Evolutionary conservation across 495 filamentous ascomycete genomes (phyloP).

Genomic region (Endocarpon pusillum): DNA sequence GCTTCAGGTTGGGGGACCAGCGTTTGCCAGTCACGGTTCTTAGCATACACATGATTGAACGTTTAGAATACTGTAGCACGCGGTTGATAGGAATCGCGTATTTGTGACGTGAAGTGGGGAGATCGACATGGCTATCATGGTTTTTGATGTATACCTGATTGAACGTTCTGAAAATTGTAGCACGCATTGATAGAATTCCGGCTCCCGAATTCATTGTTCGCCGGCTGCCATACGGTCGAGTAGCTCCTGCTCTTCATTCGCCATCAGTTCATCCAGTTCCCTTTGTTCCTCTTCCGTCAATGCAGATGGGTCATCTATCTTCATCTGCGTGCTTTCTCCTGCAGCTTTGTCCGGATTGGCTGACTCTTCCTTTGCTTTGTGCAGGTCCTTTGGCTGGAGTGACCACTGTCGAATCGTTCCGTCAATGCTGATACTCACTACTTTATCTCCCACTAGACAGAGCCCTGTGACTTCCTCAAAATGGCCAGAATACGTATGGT

Average conservation of each 20-base stretch:
- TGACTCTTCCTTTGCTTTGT: constrained; percentile 39
- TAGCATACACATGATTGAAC: too few species aligned
- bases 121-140: too few species aligned
- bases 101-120: too few species aligned
- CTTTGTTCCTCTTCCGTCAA: constrained; percentile 71
- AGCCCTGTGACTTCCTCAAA: constrained; percentile 84
- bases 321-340: constrained; percentile 27
- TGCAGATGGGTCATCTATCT: constrained; percentile 24
- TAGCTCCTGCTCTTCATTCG: constrained; percentile 52
- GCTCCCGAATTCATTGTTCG: too few species aligned
- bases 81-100: too few species aligned
- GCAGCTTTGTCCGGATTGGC: constrained; percentile 32
- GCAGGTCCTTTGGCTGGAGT: constrained; percentile 44
- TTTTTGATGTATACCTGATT: too few species aligned
- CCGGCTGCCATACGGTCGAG: too few species aligned
- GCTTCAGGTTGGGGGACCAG: too few species aligned
- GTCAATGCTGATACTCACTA: constrained; percentile 78
- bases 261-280: constrained; percentile 79
- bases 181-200: too few species aligned
- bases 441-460: constrained; percentile 37
- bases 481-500: constrained; percentile 67
- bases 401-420: constrained; percentile 73
- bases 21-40: too few species aligned
- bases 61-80: too few species aligned
- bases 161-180: too few species aligned